phyloP scores from a whole-genome alignment of 169 alveolate genomes.

The Plasmodium sp. region DNA sequence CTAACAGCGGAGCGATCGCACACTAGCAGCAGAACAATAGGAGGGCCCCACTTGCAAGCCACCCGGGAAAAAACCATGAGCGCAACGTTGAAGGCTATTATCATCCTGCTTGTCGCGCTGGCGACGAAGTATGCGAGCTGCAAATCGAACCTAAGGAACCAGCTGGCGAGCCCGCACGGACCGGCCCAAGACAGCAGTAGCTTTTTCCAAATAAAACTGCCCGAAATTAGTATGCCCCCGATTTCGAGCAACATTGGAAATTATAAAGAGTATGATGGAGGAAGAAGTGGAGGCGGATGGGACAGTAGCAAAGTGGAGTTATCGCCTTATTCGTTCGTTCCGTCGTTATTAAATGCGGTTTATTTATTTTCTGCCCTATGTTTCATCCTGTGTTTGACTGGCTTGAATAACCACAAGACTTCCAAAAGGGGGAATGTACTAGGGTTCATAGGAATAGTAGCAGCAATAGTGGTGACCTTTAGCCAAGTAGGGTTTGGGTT shows the following conservation, averaged over 20 bases:
- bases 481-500: constrained; percentile 75
- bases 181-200: neutral
- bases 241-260: neutral
- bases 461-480: constrained; percentile 88
- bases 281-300: neutral
- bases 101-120: neutral
- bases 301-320: constrained; percentile 3
- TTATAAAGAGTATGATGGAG: constrained; percentile 15
- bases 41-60: neutral
- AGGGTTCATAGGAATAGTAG: constrained; percentile 89
- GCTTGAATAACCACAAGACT: constrained; percentile 87
- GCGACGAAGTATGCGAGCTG: neutral
- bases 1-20: neutral
- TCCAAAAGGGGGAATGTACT: constrained; percentile 90
- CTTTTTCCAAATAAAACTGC: constrained; percentile 55
- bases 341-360: constrained; percentile 73
- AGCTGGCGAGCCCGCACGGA: neutral
- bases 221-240: constrained; percentile 24
- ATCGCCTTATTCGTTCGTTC: constrained; percentile 56
- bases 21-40: neutral
- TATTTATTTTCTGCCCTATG: constrained; percentile 74
- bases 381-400: constrained; percentile 85
- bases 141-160: constrained; percentile 44
- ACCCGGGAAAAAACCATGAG: neutral
- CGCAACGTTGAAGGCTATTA: neutral